Conservation (phyloP, 202 grass and related monocot species). For the Bolboschoenoplectus hybrid region DNA sequence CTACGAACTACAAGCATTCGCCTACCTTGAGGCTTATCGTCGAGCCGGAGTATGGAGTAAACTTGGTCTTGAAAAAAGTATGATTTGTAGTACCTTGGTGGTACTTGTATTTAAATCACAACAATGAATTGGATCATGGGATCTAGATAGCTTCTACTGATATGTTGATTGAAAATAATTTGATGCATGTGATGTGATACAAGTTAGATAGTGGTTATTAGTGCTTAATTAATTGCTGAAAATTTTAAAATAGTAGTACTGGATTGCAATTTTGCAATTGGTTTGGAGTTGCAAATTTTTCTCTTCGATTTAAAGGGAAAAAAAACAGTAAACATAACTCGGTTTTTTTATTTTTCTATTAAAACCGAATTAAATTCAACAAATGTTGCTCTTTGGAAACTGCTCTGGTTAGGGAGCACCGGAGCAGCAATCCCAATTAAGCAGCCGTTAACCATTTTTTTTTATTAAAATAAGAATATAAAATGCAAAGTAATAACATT, state of each 20-base stretch:
- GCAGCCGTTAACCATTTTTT: too few species aligned
- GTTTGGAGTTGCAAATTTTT: background rate
- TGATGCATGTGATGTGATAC: background rate
- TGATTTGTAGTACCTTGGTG: background rate
- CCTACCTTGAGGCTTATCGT: constrained; percentile 82
- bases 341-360: too few species aligned
- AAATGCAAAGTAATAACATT: too few species aligned
- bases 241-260: too few species aligned
- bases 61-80: constrained; percentile 62
- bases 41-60: constrained; percentile 77
- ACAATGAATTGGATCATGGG: background rate
- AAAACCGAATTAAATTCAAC: background rate
- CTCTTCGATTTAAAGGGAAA: too few species aligned
- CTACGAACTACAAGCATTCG: constrained; percentile 65
- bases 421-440: too few species aligned
- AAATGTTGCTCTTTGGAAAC: background rate
- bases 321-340: too few species aligned
- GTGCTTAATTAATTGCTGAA: background rate
- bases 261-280: background rate
- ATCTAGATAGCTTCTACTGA: constrained; percentile 7
- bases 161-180: background rate
- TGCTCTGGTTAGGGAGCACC: background rate
- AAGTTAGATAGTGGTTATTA: background rate
- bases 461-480: too few species aligned
- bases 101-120: background rate